phyloP scores from a whole-genome alignment of 495 filamentous ascomycete genomes.

The Aspergillus nanangensis region DNA sequence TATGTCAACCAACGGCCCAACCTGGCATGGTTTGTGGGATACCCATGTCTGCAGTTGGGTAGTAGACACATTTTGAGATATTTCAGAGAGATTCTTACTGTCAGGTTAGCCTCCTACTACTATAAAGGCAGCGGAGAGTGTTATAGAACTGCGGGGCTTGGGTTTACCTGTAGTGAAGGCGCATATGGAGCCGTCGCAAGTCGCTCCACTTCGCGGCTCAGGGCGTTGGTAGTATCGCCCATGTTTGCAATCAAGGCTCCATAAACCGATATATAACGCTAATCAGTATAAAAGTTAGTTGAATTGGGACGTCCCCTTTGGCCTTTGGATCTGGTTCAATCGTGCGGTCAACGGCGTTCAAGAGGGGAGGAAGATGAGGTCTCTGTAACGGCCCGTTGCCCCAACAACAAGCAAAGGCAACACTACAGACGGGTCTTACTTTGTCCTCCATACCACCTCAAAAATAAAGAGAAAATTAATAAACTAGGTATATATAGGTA shows the following conservation, averaged over 20 bases:
- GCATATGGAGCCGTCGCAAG: constrained; percentile 37
- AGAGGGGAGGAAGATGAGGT: constrained; percentile 4
- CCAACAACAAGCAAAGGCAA: constrained; percentile 6
- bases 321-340: no score
- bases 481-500: no score
- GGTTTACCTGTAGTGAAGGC: constrained; percentile 37
- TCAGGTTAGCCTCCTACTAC: constrained; percentile 5
- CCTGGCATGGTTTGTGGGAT: constrained; percentile 41
- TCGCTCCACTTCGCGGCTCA: constrained; percentile 36
- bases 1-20: constrained; percentile 33
- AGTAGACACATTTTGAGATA: constrained; percentile 16
- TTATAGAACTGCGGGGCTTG: constrained; percentile 1
- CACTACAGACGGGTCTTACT: no score
- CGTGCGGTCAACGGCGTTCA: not conserved
- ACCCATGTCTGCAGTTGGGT: constrained; percentile 33
- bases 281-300: no score
- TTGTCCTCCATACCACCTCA: no score
- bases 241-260: constrained; percentile 1
- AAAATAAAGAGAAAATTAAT: no score
- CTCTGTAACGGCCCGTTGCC: constrained; percentile 1
- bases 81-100: constrained; percentile 34
- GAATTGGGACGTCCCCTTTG: no score
- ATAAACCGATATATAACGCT: not conserved
- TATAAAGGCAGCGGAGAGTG: not conserved
- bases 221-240: constrained; percentile 7